Base-by-base conservation (phyloP, 106 monocot species). In the Acorus calamus region DNA sequence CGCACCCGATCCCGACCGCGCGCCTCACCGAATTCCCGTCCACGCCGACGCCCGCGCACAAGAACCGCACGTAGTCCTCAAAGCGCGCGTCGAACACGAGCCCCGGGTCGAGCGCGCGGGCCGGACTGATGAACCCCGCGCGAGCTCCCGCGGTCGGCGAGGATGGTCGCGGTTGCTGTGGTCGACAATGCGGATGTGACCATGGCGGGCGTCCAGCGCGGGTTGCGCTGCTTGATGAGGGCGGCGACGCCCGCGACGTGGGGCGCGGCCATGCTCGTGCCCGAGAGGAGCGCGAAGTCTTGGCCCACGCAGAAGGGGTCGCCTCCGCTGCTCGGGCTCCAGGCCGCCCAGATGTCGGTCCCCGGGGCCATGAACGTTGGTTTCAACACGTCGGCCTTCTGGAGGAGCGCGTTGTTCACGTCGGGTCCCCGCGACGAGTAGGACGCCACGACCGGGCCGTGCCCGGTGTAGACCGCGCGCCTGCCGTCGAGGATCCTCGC, bases 181-280 rank as follows among this genome's bases (percentile, higher is more conserved):
- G 87, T 92, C 80, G 81, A 81, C 55, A 86, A 76, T 6, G 91
- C 91, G 0, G 91, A 92, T 6, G 76, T 48, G 49, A 92, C 72
- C 54, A 77, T 79, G 12, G 91, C 73, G 2, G 91, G 91, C 63
- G 78, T 84, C 81, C 86, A 92, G 41, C 61, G 6, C 0, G 84
- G 91, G 62, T 83, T 71, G 62, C 56, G 71, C 62, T 92, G 86
- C 61, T 81, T 86, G 66, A 92, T 84, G 52, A 92, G 41, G 8
- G 91, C 91, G 3, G 81, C 84, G 7, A 92, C 64, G 3, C 91
- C 91, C 0, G 91, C 71, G 8, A 92, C 66, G 58, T 92, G 91
- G 4, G 91, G 91, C 28, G 91, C 67, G 4, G 91, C 86, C 85
- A 91, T 85, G 69, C 91, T 91, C 13, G 91, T 86, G 8, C 89